Percentiles rank a stretch among this genome's conserved stretches.
Conservation (phyloP, 2,329 filamentous ascomycete genomes). For the Arthrobotrys entomopaga region DNA sequence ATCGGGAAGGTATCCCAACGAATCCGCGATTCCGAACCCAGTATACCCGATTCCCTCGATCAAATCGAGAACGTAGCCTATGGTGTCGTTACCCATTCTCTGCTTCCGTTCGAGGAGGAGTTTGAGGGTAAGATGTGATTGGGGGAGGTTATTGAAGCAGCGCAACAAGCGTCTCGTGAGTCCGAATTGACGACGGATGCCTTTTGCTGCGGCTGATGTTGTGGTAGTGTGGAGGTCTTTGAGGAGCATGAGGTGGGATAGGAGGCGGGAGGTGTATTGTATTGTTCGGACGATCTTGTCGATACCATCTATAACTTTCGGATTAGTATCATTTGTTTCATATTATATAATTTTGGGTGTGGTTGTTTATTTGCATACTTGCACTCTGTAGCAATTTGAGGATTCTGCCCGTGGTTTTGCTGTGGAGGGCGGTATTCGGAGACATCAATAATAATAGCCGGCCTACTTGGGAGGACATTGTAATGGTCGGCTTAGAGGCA, state of each 20-base stretch:
- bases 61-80: conserved; percentile 38
- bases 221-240: conserved; percentile 29
- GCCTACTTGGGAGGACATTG: neutral
- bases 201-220: conserved; percentile 33
- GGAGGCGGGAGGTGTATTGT: conserved; percentile 40
- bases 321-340: neutral
- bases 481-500: neutral
- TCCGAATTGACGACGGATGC: conserved; percentile 50
- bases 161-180: conserved; percentile 41
- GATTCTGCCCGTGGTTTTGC: conserved; percentile 18
- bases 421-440: conserved; percentile 22
- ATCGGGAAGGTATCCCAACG: conserved; percentile 44
- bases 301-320: conserved; percentile 30
- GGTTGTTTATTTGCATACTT: conserved; percentile 23
- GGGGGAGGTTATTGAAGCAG: conserved; percentile 52
- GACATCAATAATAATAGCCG: conserved; percentile 9
- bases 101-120: conserved; percentile 26
- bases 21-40: conserved; percentile 46
- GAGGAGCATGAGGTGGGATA: conserved; percentile 47
- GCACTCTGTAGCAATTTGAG: conserved; percentile 40
- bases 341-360: neutral
- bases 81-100: conserved; percentile 14
- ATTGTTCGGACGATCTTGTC: conserved; percentile 54
- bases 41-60: conserved; percentile 48
- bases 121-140: conserved; percentile 31